A percentile compares a stretch with the other conserved stretches of the same genome.
Conservation (phyloP, 2,329 filamentous ascomycete species). For the Fonsecaea nubica region DNA sequence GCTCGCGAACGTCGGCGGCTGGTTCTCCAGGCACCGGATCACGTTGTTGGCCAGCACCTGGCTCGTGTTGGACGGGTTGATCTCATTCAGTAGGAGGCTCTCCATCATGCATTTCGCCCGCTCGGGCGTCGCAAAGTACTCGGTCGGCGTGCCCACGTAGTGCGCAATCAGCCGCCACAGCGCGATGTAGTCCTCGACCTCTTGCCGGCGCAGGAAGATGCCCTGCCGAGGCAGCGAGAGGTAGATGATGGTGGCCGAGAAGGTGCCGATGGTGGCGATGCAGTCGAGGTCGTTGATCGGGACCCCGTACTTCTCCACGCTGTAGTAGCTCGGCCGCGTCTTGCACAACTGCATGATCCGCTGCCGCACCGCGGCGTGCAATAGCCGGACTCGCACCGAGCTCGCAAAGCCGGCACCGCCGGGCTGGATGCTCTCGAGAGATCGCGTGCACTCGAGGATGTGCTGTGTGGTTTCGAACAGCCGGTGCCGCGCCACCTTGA, state of each 20-base stretch:
- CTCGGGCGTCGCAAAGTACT: slow-evolving; percentile 62
- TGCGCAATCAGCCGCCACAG: slow-evolving; percentile 78
- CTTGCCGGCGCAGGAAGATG: slow-evolving; percentile 66
- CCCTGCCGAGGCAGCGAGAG: slow-evolving; percentile 75
- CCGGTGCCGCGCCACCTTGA: slow-evolving; percentile 69
- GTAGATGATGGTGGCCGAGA: slow-evolving; percentile 72
- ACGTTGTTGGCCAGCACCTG: slow-evolving; percentile 76
- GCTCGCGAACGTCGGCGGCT: slow-evolving; percentile 70
- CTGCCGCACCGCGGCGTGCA: slow-evolving; percentile 71
- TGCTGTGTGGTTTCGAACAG: slow-evolving; percentile 77
- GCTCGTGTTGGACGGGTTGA: slow-evolving; percentile 68
- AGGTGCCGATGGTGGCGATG: slow-evolving; percentile 73
- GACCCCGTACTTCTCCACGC: slow-evolving; percentile 63
- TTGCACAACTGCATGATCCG: slow-evolving; percentile 67
- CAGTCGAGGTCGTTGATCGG: slow-evolving; percentile 79
- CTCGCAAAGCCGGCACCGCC: slow-evolving; percentile 70
- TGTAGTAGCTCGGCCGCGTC: slow-evolving; percentile 67
- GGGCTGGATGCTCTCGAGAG: slow-evolving; percentile 69
- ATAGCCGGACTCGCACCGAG: slow-evolving; percentile 70
- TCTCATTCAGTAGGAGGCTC: slow-evolving; percentile 68
- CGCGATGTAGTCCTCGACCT: slow-evolving; percentile 73
- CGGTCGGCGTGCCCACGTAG: slow-evolving; percentile 71
- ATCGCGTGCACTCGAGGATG: slow-evolving; percentile 72
- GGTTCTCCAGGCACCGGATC: slow-evolving; percentile 69
- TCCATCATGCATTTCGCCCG: slow-evolving; percentile 70